Conservation (phyloP, 2,329 filamentous ascomycete genomes). For the Sphaceloma murrayae region DNA sequence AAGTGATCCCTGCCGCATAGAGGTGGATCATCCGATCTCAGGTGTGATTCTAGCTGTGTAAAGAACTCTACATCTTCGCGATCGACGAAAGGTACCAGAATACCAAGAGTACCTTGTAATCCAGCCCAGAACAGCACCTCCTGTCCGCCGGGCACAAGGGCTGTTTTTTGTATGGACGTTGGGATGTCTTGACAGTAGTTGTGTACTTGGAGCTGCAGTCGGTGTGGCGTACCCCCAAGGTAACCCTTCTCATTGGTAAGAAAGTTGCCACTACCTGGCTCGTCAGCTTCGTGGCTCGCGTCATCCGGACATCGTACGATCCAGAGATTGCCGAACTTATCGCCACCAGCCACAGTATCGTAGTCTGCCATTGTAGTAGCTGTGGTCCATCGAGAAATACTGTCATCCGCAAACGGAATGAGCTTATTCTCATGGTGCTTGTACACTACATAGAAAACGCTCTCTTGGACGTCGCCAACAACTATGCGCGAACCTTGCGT, state of each 20-base stretch:
- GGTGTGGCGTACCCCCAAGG: constrained; percentile 77
- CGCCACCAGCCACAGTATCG: constrained; percentile 85
- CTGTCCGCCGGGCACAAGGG: constrained; percentile 80
- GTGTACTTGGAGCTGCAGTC: constrained; percentile 76
- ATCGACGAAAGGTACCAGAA: constrained; percentile 81
- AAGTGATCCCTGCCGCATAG: constrained; percentile 88
- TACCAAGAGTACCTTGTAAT: constrained; percentile 85
- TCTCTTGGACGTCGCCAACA: constrained; percentile 86
- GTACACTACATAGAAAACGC: constrained; percentile 85
- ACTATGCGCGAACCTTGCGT: constrained; percentile 86
- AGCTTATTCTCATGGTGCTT: constrained; percentile 85
- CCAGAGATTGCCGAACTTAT: constrained; percentile 97
- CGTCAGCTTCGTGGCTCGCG: constrained; percentile 79
- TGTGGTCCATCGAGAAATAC: constrained; percentile 80
- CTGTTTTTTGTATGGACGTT: constrained; percentile 79
- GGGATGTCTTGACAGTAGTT: constrained; percentile 89
- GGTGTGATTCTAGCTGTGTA: constrained; percentile 80
- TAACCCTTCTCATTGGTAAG: constrained; percentile 85
- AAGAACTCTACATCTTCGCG: constrained; percentile 97
- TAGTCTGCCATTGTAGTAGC: constrained; percentile 94
- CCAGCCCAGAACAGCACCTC: constrained; percentile 91
- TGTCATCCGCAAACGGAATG: constrained; percentile 89
- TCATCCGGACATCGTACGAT: constrained; percentile 80
- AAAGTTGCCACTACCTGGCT: constrained; percentile 81
- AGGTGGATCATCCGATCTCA: constrained; percentile 77